phyloP scores from a whole-genome alignment of 306 rosid genomes.

The Senna siamea region DNA sequence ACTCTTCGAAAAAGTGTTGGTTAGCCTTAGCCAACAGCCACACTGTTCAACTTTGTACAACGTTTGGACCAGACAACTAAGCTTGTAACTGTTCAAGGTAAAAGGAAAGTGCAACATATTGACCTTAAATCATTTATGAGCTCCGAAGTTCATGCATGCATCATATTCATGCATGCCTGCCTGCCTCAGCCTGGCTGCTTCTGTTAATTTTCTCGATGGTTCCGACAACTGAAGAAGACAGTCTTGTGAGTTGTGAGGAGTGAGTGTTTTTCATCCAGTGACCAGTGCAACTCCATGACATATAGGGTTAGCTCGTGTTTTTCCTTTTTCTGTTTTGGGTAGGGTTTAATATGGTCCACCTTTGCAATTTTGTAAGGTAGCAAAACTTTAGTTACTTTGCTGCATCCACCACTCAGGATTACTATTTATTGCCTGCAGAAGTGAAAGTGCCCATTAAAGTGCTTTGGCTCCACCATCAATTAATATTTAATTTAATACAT shows the following conservation, averaged over 20 bases:
- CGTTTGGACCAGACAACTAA: conserved; percentile 39
- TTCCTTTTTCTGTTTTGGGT: conserved; percentile 6
- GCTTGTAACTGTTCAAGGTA: conserved; percentile 32
- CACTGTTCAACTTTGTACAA: conserved; percentile 37
- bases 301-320: neutral
- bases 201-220: no score
- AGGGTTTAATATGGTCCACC: conserved; percentile 25
- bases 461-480: neutral
- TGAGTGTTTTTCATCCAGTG: no score
- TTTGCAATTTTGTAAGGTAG: conserved; percentile 7
- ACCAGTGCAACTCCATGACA: conserved; percentile 14
- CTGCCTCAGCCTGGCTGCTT: no score
- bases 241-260: no score
- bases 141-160: neutral
- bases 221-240: no score
- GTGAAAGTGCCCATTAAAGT: neutral
- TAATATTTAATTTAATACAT: no score
- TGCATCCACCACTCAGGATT: neutral
- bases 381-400: neutral
- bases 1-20: conserved; percentile 22
- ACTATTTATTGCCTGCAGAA: conserved; percentile 15
- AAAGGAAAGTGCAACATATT: conserved; percentile 29
- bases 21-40: no score
- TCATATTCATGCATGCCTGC: no score
- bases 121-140: conserved; percentile 46